Evolutionary conservation across 208 protist genomes (phyloP).

Genomic region (Trypanosoma caninum): DNA sequence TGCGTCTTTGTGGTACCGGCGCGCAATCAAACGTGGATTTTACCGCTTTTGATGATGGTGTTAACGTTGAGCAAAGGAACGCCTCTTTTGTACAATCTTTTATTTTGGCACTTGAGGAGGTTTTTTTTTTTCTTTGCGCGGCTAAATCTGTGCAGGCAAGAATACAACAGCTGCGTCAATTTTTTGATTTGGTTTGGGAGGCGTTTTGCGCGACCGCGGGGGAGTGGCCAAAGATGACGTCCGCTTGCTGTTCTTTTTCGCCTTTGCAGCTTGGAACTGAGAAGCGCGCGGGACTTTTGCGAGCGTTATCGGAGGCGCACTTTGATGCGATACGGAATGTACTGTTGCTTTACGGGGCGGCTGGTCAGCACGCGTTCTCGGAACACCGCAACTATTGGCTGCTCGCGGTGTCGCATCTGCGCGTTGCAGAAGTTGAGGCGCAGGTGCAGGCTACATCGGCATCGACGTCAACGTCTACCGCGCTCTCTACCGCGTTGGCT

Average conservation of each 20-base stretch:
- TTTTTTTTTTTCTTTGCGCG: neutral
- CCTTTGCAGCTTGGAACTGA: neutral
- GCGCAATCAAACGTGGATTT: neutral
- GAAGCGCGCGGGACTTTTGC: constrained; percentile 4
- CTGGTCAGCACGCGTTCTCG: neutral
- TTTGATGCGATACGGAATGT: constrained; percentile 35
- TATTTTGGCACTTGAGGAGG: constrained; percentile 10
- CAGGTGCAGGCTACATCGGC: neutral
- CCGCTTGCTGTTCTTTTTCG: constrained; percentile 22
- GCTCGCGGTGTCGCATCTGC: constrained; percentile 39
- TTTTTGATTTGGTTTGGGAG: neutral
- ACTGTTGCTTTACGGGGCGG: constrained; percentile 24
- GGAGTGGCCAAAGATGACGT: constrained; percentile 17
- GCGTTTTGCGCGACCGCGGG: neutral
- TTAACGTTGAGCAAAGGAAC: neutral
- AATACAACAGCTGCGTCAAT: neutral
- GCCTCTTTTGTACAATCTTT: constrained; percentile 11
- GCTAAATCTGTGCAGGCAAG: neutral
- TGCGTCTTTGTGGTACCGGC: neutral
- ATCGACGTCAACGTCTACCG: neutral
- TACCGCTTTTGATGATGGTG: neutral
- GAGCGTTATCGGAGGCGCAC: constrained; percentile 22
- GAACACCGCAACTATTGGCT: constrained; percentile 42
- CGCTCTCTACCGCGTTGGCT: too few species aligned
- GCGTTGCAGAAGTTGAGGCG: constrained; percentile 28